Conservation (phyloP, 73 alveolate species). For the Tetrahymena malaccensis region DNA sequence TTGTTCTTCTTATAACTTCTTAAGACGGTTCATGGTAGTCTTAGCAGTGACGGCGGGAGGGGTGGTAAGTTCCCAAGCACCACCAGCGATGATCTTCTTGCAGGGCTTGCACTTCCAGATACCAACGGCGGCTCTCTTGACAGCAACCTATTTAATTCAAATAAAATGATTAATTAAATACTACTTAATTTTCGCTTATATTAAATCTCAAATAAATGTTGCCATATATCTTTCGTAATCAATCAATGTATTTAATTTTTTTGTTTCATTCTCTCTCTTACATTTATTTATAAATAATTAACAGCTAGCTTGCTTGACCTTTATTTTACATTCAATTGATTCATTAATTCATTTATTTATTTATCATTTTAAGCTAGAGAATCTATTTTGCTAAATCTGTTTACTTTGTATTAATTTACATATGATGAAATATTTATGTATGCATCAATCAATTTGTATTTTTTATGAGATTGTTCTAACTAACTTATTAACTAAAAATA, state of each 20-base stretch:
- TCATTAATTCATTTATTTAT: no score
- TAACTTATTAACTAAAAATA: no score
- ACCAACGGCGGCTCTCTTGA: constrained; percentile 77
- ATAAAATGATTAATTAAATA: not conserved
- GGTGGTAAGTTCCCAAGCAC: constrained; percentile 71
- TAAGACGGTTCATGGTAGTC: constrained; percentile 62
- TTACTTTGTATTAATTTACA: not conserved
- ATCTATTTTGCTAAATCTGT: not conserved
- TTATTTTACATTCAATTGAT: no score
- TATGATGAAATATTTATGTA: no score
- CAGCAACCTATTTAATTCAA: constrained; percentile 46
- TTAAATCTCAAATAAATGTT: not conserved
- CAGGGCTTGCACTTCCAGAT: constrained; percentile 83
- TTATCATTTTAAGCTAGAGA: not conserved
- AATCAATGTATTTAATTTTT: no score
- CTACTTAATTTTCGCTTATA: not conserved
- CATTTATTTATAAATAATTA: no score
- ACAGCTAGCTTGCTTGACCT: not conserved
- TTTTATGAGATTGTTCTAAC: no score
- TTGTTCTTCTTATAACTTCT: constrained; percentile 66
- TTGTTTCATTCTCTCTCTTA: no score
- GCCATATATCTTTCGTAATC: not conserved
- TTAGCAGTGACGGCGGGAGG: constrained; percentile 71
- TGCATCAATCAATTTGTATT: no score
- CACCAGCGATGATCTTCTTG: constrained; percentile 74